A percentile compares a stretch with the other conserved stretches of the same genome.
These are phyloP conservation scores for Dactylellina sp. DNA, from an alignment of 2,329 filamentous ascomycete genomes.

Conservation along the genomic window DNA sequence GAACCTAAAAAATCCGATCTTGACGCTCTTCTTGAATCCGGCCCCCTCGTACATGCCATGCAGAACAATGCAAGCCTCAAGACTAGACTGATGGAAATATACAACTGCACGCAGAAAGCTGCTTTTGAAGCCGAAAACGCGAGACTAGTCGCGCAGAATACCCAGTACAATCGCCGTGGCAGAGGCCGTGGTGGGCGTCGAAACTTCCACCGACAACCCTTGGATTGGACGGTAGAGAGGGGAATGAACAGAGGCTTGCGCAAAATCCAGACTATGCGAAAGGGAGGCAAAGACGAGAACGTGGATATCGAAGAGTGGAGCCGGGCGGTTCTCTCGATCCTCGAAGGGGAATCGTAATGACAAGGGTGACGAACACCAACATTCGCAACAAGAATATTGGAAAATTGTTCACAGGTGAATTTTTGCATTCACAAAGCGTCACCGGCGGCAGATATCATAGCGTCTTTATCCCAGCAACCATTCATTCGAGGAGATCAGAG, in stretches of 20 bases:
- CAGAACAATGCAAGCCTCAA: constrained; percentile 46
- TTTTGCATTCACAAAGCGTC: background rate
- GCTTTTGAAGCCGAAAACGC: constrained; percentile 55
- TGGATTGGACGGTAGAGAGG: constrained; percentile 53
- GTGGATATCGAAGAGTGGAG: constrained; percentile 57
- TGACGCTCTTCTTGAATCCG: constrained; percentile 30
- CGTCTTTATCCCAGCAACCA: background rate
- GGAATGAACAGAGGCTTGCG: constrained; percentile 53
- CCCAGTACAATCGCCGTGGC: constrained; percentile 45
- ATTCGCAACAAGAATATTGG: constrained; percentile 8
- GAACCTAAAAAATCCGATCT: constrained; percentile 33
- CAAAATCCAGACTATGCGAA: constrained; percentile 52
- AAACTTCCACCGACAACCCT: constrained; percentile 44
- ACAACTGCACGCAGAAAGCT: constrained; percentile 54
- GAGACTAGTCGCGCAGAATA: constrained; percentile 44
- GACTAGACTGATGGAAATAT: constrained; percentile 45
- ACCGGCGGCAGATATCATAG: background rate
- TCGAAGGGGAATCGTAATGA: constrained; percentile 43
- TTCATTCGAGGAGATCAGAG: background rate
- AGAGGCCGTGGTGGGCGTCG: constrained; percentile 49
- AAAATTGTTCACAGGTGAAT: background rate
- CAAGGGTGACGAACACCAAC: background rate
- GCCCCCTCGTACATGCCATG: constrained; percentile 48
- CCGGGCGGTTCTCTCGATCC: constrained; percentile 49
- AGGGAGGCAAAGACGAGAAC: constrained; percentile 55